Base-by-base conservation (phyloP, 306 rosid species). In the Nissolia schottii region DNA sequence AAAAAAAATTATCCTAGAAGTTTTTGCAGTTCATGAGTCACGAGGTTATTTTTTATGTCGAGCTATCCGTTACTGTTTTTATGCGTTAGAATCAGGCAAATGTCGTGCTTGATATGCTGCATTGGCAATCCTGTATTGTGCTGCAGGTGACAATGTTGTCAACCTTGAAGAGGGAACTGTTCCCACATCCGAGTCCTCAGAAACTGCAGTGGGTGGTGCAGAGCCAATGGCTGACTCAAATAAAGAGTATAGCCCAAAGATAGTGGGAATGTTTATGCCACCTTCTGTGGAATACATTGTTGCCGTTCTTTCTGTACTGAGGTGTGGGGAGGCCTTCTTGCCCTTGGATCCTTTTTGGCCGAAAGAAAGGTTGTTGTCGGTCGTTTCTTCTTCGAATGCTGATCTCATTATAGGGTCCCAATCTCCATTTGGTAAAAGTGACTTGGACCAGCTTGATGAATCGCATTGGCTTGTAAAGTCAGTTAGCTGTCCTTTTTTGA, bases 331-430 rank as follows among this genome's bases (percentile, higher is more conserved):
- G 76, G 97, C 96, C 18, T 91, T 91, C 81, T 79, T 91, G 84
- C 97, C 98, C 29, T 65, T 93, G 66, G 97, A 93, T 68, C 96
- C 92, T 1, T 87, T 76, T 48, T 91, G 98, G 98, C 96, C 97
- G 1, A 86, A 64, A 1, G 79, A 79, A 49, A 83, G 96, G 85
- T 71, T 93, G 35, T 61, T 81, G 45, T 87, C 92, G 0, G 71
- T 82, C 56, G 11, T 79, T 24, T 78, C 87, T 49, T 87, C 96
- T 13, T 84, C 89, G 37, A 76, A 79, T 50, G 82, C 71, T 72
- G 86, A 80, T 66, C 84, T 93, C 15, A 80, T 93, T 76, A 70
- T 93, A 64, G 79, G 80, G 74, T 78, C 77, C 18, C 69, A 10
- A 19, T 82, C 86, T 67, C 72, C 82, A 27, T 87, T 84, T 55